phyloP scores from a whole-genome alignment of 139 green algal species.

The Tetradesmus obliquus region DNA sequence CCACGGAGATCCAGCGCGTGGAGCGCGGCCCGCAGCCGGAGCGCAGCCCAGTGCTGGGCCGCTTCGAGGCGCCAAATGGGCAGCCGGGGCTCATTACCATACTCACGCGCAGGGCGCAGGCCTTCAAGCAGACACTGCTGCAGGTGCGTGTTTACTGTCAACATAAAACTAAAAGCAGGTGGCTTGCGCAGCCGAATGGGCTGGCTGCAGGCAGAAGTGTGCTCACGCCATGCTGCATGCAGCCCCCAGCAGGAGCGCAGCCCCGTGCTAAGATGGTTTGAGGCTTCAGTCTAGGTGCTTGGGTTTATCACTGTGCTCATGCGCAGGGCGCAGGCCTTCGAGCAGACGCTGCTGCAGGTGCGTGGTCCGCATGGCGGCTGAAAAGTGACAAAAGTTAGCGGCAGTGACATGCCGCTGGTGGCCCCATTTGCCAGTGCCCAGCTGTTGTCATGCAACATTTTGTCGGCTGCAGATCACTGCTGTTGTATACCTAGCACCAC shows the following conservation, averaged over 20 bases:
- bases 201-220: no score
- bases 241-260: slow-evolving; percentile 11
- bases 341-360: slow-evolving; percentile 42
- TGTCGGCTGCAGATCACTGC: background rate
- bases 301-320: slow-evolving; percentile 26
- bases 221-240: background rate
- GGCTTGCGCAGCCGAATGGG: background rate
- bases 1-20: background rate
- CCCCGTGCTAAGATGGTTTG: slow-evolving; percentile 38
- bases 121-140: slow-evolving; percentile 44
- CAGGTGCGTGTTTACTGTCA: slow-evolving; percentile 36
- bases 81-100: slow-evolving; percentile 35
- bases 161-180: background rate
- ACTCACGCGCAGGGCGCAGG: slow-evolving; percentile 21
- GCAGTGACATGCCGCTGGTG: background rate
- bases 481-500: background rate
- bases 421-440: background rate
- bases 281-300: background rate
- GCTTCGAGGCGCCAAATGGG: slow-evolving; percentile 46
- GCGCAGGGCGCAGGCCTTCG: background rate
- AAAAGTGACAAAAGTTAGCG: background rate
- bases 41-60: slow-evolving; percentile 48
- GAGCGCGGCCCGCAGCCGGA: slow-evolving; percentile 37
- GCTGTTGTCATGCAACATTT: background rate
- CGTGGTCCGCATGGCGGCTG: background rate